Conservation (phyloP, 208 protist genomes). For the Trypanosoma lewisi region DNA sequence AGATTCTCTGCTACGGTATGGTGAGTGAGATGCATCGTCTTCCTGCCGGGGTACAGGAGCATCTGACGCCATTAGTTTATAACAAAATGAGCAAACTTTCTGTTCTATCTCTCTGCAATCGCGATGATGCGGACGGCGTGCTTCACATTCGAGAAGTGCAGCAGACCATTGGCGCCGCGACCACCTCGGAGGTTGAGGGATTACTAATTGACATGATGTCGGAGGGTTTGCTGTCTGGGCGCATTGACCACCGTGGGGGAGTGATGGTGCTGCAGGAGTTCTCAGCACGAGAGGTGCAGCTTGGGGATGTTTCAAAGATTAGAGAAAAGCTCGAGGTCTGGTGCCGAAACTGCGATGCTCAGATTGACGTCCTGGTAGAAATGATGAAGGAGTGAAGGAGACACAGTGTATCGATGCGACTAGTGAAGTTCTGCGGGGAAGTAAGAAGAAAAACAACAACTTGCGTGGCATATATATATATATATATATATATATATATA, state of each 20-base stretch:
- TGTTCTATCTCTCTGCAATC: slow-evolving; percentile 32
- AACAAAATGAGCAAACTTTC: slow-evolving; percentile 47
- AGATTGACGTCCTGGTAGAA: slow-evolving; percentile 33
- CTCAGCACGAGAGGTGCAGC: slow-evolving; percentile 34
- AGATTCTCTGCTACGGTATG: slow-evolving; percentile 35
- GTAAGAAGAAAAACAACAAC: background rate
- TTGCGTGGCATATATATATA: no score
- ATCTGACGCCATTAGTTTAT: slow-evolving; percentile 4
- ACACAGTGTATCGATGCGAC: background rate
- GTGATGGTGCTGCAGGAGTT: slow-evolving; percentile 40
- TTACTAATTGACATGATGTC: slow-evolving; percentile 45
- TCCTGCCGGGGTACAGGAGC: slow-evolving; percentile 1
- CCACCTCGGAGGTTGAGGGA: slow-evolving; percentile 33
- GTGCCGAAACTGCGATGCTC: slow-evolving; percentile 27
- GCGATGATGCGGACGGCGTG: slow-evolving; percentile 8
- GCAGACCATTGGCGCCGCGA: slow-evolving; percentile 17
- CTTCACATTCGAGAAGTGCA: slow-evolving; percentile 33
- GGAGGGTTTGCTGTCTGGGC: slow-evolving; percentile 38
- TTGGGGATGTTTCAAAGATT: slow-evolving; percentile 28
- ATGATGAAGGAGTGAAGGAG: slow-evolving; percentile 16
- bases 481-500: no score
- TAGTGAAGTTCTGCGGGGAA: background rate
- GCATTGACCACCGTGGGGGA: slow-evolving; percentile 40
- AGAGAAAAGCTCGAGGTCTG: slow-evolving; percentile 35
- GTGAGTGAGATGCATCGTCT: slow-evolving; percentile 19